Evolutionary conservation across 768 basidiomycete species (phyloP).

Genomic region (Neoboletus subvelutipes): DNA sequence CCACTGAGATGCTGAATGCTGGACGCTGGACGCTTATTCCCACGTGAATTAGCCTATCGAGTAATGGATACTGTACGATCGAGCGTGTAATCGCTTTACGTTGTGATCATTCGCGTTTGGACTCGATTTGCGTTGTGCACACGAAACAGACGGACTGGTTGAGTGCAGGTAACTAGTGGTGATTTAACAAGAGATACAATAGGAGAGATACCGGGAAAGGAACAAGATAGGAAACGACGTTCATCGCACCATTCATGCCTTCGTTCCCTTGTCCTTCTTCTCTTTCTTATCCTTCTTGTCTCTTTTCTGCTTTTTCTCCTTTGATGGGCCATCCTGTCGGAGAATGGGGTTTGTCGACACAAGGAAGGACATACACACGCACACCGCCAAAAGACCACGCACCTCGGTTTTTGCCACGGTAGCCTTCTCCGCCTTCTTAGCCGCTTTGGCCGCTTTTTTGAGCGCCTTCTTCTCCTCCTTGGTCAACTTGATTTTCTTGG

Average conservation of each 20-base stretch:
- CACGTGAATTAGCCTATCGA: too few relatives aligned
- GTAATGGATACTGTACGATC: too few relatives aligned
- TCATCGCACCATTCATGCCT: conserved; percentile 30
- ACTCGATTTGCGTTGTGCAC: neutral
- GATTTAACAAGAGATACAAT: neutral
- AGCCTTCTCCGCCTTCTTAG: conserved; percentile 48
- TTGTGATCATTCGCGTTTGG: too few relatives aligned
- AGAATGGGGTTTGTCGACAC: neutral
- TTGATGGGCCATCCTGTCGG: conserved; percentile 34
- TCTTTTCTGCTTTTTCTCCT: conserved; percentile 41
- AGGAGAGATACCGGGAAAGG: neutral
- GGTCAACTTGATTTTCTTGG: conserved; percentile 73
- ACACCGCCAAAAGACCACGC: conserved; percentile 15
- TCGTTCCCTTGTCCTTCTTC: conserved; percentile 51
- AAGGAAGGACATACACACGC: neutral
- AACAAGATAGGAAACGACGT: neutral
- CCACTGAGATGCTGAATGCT: too few relatives aligned
- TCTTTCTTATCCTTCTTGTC: conserved; percentile 36
- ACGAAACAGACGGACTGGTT: neutral
- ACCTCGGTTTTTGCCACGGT: conserved; percentile 36
- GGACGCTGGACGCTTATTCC: too few relatives aligned
- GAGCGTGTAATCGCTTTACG: too few relatives aligned
- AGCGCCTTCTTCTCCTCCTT: conserved; percentile 87
- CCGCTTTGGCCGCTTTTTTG: conserved; percentile 73
- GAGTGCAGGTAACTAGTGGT: neutral